These are phyloP conservation scores for Cryptococcus sp. DNA, from an alignment of 1,284 basidiomycete species.

Conservation along the genomic window DNA sequence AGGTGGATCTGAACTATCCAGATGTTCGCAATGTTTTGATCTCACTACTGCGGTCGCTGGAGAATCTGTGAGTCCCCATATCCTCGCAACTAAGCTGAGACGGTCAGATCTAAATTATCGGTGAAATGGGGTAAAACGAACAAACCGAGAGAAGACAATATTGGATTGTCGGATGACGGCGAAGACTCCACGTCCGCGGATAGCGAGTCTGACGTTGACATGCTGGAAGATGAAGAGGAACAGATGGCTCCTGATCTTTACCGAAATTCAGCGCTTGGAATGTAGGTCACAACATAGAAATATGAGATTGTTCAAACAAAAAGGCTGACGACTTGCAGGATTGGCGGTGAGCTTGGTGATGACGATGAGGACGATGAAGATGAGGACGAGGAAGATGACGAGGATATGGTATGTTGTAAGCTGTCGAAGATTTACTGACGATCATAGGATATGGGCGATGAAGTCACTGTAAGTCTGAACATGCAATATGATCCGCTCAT, in stretches of 20 bases:
- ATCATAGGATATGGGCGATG: slow-evolving; percentile 18
- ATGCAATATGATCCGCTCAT: neutral
- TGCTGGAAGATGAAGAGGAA: slow-evolving; percentile 69
- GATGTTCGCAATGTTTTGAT: slow-evolving; percentile 82
- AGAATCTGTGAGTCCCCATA: slow-evolving; percentile 69
- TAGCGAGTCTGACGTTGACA: slow-evolving; percentile 63
- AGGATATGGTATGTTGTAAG: slow-evolving; percentile 60
- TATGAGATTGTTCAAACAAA: neutral
- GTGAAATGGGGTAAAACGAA: slow-evolving; percentile 92
- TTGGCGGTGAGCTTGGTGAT: slow-evolving; percentile 62
- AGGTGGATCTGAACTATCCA: slow-evolving; percentile 95
- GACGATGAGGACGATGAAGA: slow-evolving; percentile 72
- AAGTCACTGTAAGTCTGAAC: slow-evolving; percentile 13
- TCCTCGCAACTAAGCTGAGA: slow-evolving; percentile 5
- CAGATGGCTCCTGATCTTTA: slow-evolving; percentile 80
- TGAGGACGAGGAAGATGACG: slow-evolving; percentile 75
- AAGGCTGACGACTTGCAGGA: slow-evolving; percentile 55
- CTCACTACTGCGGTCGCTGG: slow-evolving; percentile 83
- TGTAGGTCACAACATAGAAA: slow-evolving; percentile 61
- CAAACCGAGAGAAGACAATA: slow-evolving; percentile 65
- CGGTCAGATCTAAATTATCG: slow-evolving; percentile 79
- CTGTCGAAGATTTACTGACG: neutral
- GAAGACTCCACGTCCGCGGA: slow-evolving; percentile 31
- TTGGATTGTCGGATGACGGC: slow-evolving; percentile 56
- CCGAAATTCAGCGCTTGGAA: slow-evolving; percentile 93